phyloP scores from a whole-genome alignment of 2,329 filamentous ascomycete species.

The Calonectria hawksworthii region DNA sequence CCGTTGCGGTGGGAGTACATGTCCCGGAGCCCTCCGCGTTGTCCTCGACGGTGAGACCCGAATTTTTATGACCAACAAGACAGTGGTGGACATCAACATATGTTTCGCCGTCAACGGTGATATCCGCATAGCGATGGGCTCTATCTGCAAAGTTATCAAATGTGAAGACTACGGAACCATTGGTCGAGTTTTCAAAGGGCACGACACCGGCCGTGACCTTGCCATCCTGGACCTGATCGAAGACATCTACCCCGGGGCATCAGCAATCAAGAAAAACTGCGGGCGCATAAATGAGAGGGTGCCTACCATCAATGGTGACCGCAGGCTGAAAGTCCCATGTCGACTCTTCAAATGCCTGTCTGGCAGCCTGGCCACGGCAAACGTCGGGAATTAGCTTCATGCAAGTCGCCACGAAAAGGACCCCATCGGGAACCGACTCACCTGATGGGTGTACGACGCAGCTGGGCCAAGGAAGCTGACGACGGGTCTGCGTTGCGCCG shows the following conservation, averaged over 20 bases:
- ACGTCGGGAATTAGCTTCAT: conserved; percentile 35
- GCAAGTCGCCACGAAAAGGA: conserved; percentile 28
- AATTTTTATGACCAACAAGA: conserved; percentile 72
- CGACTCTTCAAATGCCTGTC: conserved; percentile 62
- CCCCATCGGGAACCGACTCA: conserved; percentile 43
- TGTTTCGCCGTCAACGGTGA: conserved; percentile 85
- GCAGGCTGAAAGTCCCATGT: conserved; percentile 65
- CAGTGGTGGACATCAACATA: conserved; percentile 93
- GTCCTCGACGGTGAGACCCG: conserved; percentile 43
- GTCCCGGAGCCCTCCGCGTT: conserved; percentile 56
- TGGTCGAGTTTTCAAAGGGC: conserved; percentile 96
- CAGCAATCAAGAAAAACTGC: conserved; percentile 19
- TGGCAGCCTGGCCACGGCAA: conserved; percentile 56
- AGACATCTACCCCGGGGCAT: conserved; percentile 73
- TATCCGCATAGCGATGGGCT: conserved; percentile 71
- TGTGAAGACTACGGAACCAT: conserved; percentile 91
- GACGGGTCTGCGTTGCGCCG: conserved; percentile 52
- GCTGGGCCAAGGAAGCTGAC: conserved; percentile 65
- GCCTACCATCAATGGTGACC: conserved; percentile 64
- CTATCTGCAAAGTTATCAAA: conserved; percentile 90
- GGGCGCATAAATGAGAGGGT: conserved; percentile 6
- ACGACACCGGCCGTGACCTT: conserved; percentile 81
- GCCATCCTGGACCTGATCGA: conserved; percentile 80
- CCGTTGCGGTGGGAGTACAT: conserved; percentile 63
- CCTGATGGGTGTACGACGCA: conserved; percentile 67